Evolutionary conservation across 1,139 yeast species (phyloP).

Genomic region (Suhomyces atakaporum): DNA sequence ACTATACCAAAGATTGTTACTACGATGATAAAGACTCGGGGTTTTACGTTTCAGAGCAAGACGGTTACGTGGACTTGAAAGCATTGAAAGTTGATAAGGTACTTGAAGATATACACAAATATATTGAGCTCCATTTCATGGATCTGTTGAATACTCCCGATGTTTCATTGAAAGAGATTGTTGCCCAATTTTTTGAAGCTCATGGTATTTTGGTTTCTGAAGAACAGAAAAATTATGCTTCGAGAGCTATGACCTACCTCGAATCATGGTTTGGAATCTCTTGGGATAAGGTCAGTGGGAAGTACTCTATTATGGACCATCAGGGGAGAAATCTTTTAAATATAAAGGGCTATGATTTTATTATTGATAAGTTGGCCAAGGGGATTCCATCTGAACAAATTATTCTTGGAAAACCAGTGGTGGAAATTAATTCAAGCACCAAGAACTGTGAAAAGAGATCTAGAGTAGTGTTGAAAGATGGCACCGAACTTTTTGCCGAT

Average conservation of each 20-base stretch:
- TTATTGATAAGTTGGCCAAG: slow-evolving; percentile 47
- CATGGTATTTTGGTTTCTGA: slow-evolving; percentile 50
- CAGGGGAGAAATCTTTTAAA: slow-evolving; percentile 76
- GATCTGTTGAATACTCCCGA: slow-evolving; percentile 48
- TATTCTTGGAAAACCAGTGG: slow-evolving; percentile 49
- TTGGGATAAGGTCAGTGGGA: slow-evolving; percentile 67
- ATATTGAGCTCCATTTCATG: slow-evolving; percentile 55
- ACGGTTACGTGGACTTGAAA: slow-evolving; percentile 30
- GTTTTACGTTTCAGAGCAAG: slow-evolving; percentile 50
- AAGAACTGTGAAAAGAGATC: slow-evolving; percentile 20
- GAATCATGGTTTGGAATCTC: slow-evolving; percentile 83
- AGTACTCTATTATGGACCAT: slow-evolving; percentile 63
- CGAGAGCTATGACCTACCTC: slow-evolving; percentile 53
- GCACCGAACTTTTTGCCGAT: slow-evolving; percentile 36
- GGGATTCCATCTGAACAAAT: slow-evolving; percentile 45
- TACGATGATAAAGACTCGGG: slow-evolving; percentile 55
- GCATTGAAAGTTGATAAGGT: slow-evolving; percentile 38
- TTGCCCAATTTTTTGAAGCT: slow-evolving; percentile 46
- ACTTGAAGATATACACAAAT: slow-evolving; percentile 60
- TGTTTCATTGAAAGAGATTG: slow-evolving; percentile 50
- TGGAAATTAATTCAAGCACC: slow-evolving; percentile 32
- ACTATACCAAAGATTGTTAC: slow-evolving; percentile 32
- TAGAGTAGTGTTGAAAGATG: slow-evolving; percentile 10
- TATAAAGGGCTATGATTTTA: slow-evolving; percentile 55
- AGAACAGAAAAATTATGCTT: slow-evolving; percentile 52